Evolutionary conservation across 176 grass and related monocot species (phyloP).

Genomic region (Aechmea fasciata): DNA sequence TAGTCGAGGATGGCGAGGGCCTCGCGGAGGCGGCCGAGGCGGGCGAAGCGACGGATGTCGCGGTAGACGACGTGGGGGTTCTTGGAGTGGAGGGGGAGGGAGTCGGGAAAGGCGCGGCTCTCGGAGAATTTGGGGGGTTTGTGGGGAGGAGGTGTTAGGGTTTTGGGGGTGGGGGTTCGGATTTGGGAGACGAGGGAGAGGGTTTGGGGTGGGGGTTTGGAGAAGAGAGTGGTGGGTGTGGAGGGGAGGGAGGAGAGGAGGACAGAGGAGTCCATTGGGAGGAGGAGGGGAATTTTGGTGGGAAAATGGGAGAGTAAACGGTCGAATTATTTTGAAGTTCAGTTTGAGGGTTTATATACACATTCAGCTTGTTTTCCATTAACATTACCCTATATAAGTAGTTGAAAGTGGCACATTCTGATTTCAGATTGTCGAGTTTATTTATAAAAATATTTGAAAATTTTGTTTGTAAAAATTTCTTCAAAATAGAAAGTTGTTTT

Average conservation of each 20-base stretch:
- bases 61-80: constrained; percentile 53
- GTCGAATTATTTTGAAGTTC: neutral
- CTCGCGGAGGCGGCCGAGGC: constrained; percentile 32
- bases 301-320: neutral
- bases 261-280: neutral
- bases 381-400: too few relatives aligned
- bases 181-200: neutral
- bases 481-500: too few relatives aligned
- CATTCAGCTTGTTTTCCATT: too few relatives aligned
- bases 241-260: neutral
- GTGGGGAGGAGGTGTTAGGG: neutral
- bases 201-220: neutral
- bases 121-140: constrained; percentile 8
- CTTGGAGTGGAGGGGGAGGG: constrained; percentile 41
- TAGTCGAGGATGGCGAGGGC: constrained; percentile 69
- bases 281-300: too few relatives aligned
- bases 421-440: too few relatives aligned
- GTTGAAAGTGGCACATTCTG: too few relatives aligned
- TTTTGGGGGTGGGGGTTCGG: neutral
- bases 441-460: too few relatives aligned
- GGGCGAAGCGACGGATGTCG: constrained; percentile 42
- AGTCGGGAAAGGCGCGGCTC: constrained; percentile 19
- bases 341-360: too few relatives aligned
- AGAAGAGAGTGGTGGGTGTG: neutral
- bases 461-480: too few relatives aligned